Evolutionary conservation across 306 rosid species (phyloP).

Genomic region (Cucurbita argyrosperma): DNA sequence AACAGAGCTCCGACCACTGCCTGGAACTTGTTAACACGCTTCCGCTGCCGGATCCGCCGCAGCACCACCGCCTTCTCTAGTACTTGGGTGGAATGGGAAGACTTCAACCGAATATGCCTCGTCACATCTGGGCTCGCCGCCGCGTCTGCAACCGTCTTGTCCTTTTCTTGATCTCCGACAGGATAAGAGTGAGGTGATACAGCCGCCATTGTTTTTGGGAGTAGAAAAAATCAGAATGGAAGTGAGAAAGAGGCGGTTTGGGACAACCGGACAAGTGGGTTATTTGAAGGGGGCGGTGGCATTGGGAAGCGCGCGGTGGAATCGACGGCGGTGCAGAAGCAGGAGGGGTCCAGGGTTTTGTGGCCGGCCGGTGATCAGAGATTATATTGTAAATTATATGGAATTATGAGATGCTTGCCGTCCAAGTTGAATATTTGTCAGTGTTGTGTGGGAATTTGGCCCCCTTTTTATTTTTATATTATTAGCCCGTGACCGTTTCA

Average conservation of each 20-base stretch:
- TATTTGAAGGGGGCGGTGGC: background rate
- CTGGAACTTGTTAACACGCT: constrained; percentile 15
- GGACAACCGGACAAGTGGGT: background rate
- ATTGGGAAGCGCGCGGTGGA: background rate
- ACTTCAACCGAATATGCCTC: constrained; percentile 16
- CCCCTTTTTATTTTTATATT: background rate
- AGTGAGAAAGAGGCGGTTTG: background rate
- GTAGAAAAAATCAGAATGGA: background rate
- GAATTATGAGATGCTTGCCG: background rate
- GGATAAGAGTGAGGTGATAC: background rate
- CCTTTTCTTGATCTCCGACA: background rate
- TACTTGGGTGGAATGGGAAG: constrained; percentile 9
- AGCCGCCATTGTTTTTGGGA: background rate
- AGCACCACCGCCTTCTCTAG: constrained; percentile 24
- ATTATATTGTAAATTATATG: background rate
- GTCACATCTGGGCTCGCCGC: constrained; percentile 6
- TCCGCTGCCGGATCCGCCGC: constrained; percentile 28
- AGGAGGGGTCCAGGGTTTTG: background rate
- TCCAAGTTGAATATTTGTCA: background rate
- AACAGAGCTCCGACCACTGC: constrained; percentile 14
- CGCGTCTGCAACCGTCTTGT: background rate
- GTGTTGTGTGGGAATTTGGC: background rate
- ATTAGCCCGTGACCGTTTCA: too few species aligned
- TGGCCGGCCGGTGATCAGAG: background rate
- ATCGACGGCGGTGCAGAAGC: background rate